Conservation (phyloP, 139 green algal genomes). For the Spirogloea muscicola region DNA sequence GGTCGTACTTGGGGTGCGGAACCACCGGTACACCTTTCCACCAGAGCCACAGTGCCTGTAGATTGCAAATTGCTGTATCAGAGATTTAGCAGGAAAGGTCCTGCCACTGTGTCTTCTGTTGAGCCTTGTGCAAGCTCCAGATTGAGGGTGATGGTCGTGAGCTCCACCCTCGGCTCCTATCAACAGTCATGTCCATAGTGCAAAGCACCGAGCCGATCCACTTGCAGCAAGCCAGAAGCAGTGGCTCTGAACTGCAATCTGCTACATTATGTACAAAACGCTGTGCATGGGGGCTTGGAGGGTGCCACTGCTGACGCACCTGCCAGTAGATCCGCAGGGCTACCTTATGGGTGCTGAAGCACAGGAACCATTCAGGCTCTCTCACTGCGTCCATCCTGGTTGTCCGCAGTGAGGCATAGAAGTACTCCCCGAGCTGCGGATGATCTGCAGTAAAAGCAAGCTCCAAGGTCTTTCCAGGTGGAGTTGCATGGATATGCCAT, state of each 20-base stretch:
- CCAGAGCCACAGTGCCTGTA: slow-evolving; percentile 60
- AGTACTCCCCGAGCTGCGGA: slow-evolving; percentile 63
- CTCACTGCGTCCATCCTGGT: background rate
- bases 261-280: too few relatives aligned
- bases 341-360: slow-evolving; percentile 68
- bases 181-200: background rate
- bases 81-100: too few relatives aligned
- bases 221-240: background rate
- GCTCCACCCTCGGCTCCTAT: background rate
- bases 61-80: background rate
- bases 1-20: slow-evolving; percentile 25
- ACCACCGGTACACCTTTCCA: slow-evolving; percentile 30
- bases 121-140: background rate
- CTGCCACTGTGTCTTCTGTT: too few relatives aligned
- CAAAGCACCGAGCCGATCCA: background rate
- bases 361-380: slow-evolving; percentile 34
- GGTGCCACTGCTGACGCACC: slow-evolving; percentile 29
- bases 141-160: background rate
- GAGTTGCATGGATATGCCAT: slow-evolving; percentile 57
- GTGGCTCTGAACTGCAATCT: too few relatives aligned
- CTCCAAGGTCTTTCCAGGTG: slow-evolving; percentile 39
- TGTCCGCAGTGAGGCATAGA: slow-evolving; percentile 55
- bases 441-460: slow-evolving; percentile 57
- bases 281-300: too few relatives aligned
- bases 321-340: slow-evolving; percentile 90